Evolutionary conservation across 192 early-diverging fungal species (phyloP).

Genomic region (Glomus cerebriforme): DNA sequence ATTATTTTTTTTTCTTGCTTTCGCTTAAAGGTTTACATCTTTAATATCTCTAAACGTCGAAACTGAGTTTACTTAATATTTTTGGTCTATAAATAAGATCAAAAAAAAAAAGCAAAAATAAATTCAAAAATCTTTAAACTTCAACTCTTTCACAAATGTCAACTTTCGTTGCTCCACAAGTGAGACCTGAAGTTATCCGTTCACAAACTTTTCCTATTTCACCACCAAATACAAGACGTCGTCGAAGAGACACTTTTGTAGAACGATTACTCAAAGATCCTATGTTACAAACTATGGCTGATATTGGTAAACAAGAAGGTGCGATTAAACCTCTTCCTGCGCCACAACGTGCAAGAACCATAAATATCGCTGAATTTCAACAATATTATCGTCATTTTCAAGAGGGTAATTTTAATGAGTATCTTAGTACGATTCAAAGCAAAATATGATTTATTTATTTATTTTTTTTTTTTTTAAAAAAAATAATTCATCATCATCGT

Average conservation of each 20-base stretch:
- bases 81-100: not conserved
- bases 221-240: not conserved
- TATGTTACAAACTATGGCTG: slow-evolving; percentile 32
- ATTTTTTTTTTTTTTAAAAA: too few relatives aligned
- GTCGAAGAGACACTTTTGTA: not conserved
- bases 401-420: not conserved
- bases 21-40: not conserved
- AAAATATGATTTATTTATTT: slow-evolving; percentile 1
- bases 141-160: not conserved
- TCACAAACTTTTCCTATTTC: not conserved
- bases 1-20: not conserved
- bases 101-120: not conserved
- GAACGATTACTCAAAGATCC: slow-evolving; percentile 26
- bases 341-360: slow-evolving; percentile 7
- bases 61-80: not conserved
- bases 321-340: slow-evolving; percentile 12
- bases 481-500: too few relatives aligned
- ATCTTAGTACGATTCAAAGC: slow-evolving; percentile 7
- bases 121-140: not conserved
- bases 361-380: not conserved
- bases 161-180: not conserved
- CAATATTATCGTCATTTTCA: not conserved
- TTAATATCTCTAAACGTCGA: not conserved
- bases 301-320: slow-evolving; percentile 28
- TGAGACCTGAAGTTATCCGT: not conserved